Base-by-base conservation (phyloP, 768 basidiomycete species). In the Amanita pallidorosea region DNA sequence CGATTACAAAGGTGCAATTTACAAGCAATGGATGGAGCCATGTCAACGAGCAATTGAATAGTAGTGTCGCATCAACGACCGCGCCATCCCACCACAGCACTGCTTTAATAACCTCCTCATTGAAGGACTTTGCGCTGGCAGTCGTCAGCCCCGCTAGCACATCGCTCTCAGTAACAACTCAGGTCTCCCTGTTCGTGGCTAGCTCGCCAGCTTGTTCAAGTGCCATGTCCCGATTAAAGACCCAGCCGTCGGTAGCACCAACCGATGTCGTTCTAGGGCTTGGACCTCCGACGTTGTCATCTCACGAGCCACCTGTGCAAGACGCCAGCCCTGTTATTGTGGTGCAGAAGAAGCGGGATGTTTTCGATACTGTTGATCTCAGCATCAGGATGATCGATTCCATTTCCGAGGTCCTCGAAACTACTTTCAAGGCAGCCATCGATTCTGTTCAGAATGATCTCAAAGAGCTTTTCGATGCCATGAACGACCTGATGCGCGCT, bases 401-500 rank as follows among this genome's bases (percentile, higher is more conserved):
- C 13, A 60, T 83, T 36, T 72, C 80, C 11, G 64, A 70, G 36
- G 61, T 72, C 12, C 59, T 80, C 38, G 79, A 77, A 35, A 67
- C 69, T 35, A 74, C 69, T 40, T 66, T 72, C 47, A 72, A 72
- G 42, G 69, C 69, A 11, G 60, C 74, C 20, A 59, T 71, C 2
- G 66, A 72, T 6, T 65, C 65, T n/a, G 63, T 81, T 18, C 69
- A 70, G 7, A 70, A 66, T 47, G 82, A 84, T 51, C 61, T 81
- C 46, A 67, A 72, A 18, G 81, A 83, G 55, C 66, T 84, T 17
- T 60, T 77, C 31, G 75, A 76, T 22, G 80, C 79, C 3, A 67
- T 85, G 27, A 82, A 85, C 55, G 77, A 72, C 0, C 70, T 85
- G 33, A 64, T 74, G 53, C 65, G 63, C 29, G 73, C 72, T 38